Evolutionary conservation across 129 eudicot genomes (phyloP).

Genomic region (Centrapalus pauciflorus): DNA sequence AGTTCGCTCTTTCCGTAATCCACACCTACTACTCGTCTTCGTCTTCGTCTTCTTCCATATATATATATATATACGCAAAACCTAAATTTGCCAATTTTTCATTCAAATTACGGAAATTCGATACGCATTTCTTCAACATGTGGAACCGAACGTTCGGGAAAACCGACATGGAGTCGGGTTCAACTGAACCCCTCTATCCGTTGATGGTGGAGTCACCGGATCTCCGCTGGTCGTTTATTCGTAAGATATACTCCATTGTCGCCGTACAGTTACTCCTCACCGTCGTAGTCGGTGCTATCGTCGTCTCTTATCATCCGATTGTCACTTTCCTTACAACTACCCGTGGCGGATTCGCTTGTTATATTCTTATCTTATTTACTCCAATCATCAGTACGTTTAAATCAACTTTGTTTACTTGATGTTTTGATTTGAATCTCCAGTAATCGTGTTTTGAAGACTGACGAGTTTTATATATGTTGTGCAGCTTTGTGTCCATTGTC

Average conservation of each 20-base stretch:
- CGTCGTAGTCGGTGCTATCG: slow-evolving; percentile 60
- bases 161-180: slow-evolving; percentile 56
- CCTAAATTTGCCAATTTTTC: background rate
- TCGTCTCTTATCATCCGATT: slow-evolving; percentile 59
- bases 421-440: background rate
- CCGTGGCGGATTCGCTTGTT: slow-evolving; percentile 55
- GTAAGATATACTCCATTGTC: slow-evolving; percentile 73
- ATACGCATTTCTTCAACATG: slow-evolving; percentile 27
- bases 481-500: slow-evolving; percentile 76
- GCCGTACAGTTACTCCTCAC: slow-evolving; percentile 74
- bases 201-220: slow-evolving; percentile 68
- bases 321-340: slow-evolving; percentile 52
- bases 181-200: slow-evolving; percentile 51
- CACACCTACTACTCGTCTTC: background rate
- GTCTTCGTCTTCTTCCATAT: background rate
- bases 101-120: background rate
- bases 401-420: background rate
- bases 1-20: background rate
- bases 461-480: slow-evolving; percentile 1
- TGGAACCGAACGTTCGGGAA: slow-evolving; percentile 50
- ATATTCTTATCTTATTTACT: slow-evolving; percentile 57
- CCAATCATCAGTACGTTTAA: slow-evolving; percentile 60
- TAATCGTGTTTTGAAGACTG: background rate
- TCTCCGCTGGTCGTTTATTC: slow-evolving; percentile 85
- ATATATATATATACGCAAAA: background rate